phyloP scores from a whole-genome alignment of 768 basidiomycete species.

The Pulveroboletus frians region DNA sequence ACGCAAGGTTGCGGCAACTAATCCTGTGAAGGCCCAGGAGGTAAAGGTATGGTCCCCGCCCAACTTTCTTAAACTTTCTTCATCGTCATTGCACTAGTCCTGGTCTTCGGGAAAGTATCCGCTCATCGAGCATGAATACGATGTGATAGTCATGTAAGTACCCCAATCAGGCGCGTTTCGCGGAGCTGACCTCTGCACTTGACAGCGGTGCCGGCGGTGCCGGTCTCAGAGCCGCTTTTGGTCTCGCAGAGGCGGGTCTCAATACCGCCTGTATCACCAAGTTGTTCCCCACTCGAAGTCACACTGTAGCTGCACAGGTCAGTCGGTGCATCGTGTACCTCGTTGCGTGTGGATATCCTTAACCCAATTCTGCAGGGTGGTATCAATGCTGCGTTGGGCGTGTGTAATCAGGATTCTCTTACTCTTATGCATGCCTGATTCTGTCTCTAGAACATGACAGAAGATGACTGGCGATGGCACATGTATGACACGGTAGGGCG shows the following conservation, averaged over 20 bases:
- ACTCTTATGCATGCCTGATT: constrained; percentile 5
- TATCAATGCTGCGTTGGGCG: constrained; percentile 95
- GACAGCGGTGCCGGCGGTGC: constrained; percentile 94
- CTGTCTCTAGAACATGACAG: constrained; percentile 82
- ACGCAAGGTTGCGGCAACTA: constrained; percentile 60
- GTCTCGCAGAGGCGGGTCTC: constrained; percentile 95
- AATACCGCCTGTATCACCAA: constrained; percentile 99
- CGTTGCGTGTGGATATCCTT: constrained; percentile 1
- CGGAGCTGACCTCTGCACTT: constrained; percentile 10
- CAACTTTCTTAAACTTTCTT: not conserved
- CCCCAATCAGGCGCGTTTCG: not conserved
- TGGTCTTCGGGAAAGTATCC: constrained; percentile 90
- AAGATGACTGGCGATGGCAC: constrained; percentile 99
- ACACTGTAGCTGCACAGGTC: constrained; percentile 97
- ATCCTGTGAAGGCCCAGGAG: constrained; percentile 75
- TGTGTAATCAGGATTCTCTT: constrained; percentile 35
- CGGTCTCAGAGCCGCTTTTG: constrained; percentile 96
- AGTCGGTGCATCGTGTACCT: constrained; percentile 13
- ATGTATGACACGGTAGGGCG: constrained; percentile 88
- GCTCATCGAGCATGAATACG: constrained; percentile 97
- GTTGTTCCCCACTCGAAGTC: constrained; percentile 96
- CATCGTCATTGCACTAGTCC: constrained; percentile 38
- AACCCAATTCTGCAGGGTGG: constrained; percentile 60
- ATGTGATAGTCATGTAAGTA: constrained; percentile 97
- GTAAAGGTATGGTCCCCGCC: constrained; percentile 51